A percentile compares a stretch with the other conserved stretches of the same genome.
phyloP scores from a whole-genome alignment of 1,284 basidiomycete species.

The Hymenochaete sp. region DNA sequence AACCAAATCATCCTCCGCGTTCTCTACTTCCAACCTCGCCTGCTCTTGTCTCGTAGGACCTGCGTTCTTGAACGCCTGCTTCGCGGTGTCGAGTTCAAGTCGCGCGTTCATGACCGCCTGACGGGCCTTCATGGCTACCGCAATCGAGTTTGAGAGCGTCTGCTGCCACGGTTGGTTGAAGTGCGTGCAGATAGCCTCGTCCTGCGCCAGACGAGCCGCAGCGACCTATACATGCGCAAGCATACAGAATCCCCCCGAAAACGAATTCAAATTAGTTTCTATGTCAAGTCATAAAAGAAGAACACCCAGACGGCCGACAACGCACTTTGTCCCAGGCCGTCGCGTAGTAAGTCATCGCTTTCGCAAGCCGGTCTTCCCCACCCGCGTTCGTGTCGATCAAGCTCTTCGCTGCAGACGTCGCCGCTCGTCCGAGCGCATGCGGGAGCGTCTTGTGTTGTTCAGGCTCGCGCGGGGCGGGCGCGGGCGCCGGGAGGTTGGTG shows the following conservation, averaged over 20 bases:
- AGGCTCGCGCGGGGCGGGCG: slow-evolving; percentile 46
- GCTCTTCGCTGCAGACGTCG: slow-evolving; percentile 57
- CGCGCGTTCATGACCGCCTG: slow-evolving; percentile 81
- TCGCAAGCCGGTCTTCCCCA: slow-evolving; percentile 62
- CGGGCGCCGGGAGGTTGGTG: slow-evolving; percentile 75
- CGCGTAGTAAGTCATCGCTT: slow-evolving; percentile 73
- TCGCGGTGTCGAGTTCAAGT: slow-evolving; percentile 68
- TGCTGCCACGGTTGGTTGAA: slow-evolving; percentile 92
- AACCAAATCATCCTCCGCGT: slow-evolving; percentile 92
- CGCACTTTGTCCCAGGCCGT: slow-evolving; percentile 70
- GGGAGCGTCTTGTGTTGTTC: slow-evolving; percentile 88
- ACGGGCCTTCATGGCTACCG: slow-evolving; percentile 84
- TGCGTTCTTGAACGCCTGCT: slow-evolving; percentile 69
- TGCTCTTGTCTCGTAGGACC: slow-evolving; percentile 77
- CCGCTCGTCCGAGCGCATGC: slow-evolving; percentile 84
- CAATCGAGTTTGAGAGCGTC: slow-evolving; percentile 73
- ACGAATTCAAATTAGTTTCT: not conserved
- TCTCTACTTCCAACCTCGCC: slow-evolving; percentile 83
- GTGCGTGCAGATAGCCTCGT: slow-evolving; percentile 60
- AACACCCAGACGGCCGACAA: too few relatives aligned
- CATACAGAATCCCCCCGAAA: not conserved
- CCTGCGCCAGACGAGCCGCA: slow-evolving; percentile 78
- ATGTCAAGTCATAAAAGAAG: not conserved
- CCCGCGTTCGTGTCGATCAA: slow-evolving; percentile 38
- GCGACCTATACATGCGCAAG: slow-evolving; percentile 43